These are phyloP conservation scores for Balamuthia mandrillaris DNA, from an alignment of 208 protist species.

Conservation along the genomic window DNA sequence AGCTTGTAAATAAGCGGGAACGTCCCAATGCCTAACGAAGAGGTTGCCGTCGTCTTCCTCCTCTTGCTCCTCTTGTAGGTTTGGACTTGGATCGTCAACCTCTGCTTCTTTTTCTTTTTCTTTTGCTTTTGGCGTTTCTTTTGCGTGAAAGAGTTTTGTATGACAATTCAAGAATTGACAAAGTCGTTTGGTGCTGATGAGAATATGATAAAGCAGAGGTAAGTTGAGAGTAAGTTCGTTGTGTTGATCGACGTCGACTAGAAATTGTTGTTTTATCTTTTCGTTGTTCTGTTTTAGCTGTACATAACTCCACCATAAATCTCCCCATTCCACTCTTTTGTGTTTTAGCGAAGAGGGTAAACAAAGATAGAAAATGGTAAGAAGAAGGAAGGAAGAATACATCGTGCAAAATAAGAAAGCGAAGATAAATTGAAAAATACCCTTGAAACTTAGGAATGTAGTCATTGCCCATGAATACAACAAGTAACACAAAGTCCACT, in stretches of 20 bases:
- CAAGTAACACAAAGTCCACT: slow-evolving; percentile 1
- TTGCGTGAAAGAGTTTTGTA: too few species aligned
- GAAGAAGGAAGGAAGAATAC: background rate
- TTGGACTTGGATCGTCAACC: background rate
- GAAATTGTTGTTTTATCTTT: background rate
- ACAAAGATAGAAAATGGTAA: too few species aligned
- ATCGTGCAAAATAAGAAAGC: background rate
- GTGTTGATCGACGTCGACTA: background rate
- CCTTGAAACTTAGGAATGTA: background rate
- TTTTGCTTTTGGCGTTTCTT: background rate
- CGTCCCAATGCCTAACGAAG: background rate
- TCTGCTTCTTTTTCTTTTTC: background rate
- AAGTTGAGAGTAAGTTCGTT: too few species aligned
- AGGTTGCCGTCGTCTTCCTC: background rate
- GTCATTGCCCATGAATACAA: slow-evolving; percentile 1
- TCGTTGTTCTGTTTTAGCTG: background rate
- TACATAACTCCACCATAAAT: background rate
- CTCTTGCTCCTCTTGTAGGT: too few species aligned
- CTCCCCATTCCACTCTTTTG: background rate
- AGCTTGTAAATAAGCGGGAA: background rate
- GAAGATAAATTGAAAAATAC: background rate
- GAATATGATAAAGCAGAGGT: too few species aligned
- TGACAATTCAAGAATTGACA: too few species aligned
- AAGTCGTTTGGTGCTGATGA: too few species aligned
- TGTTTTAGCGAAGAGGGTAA: too few species aligned